Conservation (phyloP, 129 eudicot genomes). For the Mikania micrantha region DNA sequence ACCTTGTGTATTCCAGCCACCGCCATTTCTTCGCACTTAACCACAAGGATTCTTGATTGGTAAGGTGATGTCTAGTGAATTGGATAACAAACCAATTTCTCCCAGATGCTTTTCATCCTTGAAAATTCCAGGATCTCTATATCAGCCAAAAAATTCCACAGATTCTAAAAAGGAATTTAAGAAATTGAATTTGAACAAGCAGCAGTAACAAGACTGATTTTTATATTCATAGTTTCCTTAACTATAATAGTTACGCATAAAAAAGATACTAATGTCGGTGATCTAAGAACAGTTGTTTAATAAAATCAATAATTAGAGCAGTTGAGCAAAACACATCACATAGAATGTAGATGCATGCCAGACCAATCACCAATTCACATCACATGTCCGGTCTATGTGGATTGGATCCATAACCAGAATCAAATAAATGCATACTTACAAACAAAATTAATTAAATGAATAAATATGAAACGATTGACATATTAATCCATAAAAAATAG, state of each 20-base stretch:
- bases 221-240: neutral
- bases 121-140: slow-evolving; percentile 16
- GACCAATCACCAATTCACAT: slow-evolving; percentile 4
- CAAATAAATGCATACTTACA: neutral
- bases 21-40: slow-evolving; percentile 48
- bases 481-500: neutral
- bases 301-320: neutral
- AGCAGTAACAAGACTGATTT: neutral
- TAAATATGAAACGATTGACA: neutral
- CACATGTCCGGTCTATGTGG: slow-evolving; percentile 2
- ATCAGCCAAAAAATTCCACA: slow-evolving; percentile 4
- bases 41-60: slow-evolving; percentile 8
- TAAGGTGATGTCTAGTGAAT: neutral
- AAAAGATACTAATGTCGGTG: neutral
- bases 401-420: neutral
- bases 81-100: neutral
- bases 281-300: neutral
- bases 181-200: slow-evolving; percentile 5
- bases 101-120: slow-evolving; percentile 1
- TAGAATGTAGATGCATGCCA: neutral
- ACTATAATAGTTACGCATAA: neutral
- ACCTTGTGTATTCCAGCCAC: slow-evolving; percentile 37
- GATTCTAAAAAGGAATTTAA: neutral
- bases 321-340: slow-evolving; percentile 3
- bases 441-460: neutral